Percentiles rank a stretch among this genome's conserved stretches.
Conservation (phyloP, 192 early-diverging fungal species). For the Entomortierella chlamydospora region DNA sequence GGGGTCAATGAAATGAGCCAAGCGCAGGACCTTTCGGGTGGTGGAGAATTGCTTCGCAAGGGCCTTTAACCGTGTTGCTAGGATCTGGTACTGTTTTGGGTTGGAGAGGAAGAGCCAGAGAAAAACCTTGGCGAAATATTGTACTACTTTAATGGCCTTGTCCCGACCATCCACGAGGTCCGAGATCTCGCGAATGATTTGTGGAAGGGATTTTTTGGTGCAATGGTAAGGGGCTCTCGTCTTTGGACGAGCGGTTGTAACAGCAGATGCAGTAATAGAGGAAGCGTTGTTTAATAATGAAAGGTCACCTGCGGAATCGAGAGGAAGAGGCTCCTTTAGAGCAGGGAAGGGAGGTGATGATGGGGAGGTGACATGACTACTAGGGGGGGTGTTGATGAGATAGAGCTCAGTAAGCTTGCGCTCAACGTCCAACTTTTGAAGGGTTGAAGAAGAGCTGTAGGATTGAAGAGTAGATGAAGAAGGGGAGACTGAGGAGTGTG, state of each 20-base stretch:
- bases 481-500: neutral
- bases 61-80: conserved; percentile 39
- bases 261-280: neutral
- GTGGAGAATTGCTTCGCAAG: conserved; percentile 79
- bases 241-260: neutral
- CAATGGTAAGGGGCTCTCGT: conserved; percentile 21
- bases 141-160: conserved; percentile 82
- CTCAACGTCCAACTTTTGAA: conserved; percentile 13
- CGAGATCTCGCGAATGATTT: conserved; percentile 71
- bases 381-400: conserved; percentile 36
- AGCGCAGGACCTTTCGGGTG: conserved; percentile 80
- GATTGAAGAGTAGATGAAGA: neutral
- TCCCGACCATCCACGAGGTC: conserved; percentile 85
- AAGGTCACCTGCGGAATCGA: neutral
- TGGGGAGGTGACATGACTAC: conserved; percentile 38
- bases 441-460: too few species aligned
- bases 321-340: neutral
- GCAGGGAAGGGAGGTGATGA: conserved; percentile 27
- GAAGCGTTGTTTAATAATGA: too few species aligned
- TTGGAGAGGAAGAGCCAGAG: conserved; percentile 59
- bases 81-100: conserved; percentile 25
- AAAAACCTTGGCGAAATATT: conserved; percentile 82
- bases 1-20: conserved; percentile 77
- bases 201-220: conserved; percentile 19
- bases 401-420: conserved; percentile 6